A percentile compares a stretch with the other conserved stretches of the same genome.
Evolutionary conservation across 148 eudicot genomes (phyloP).

Genomic region (Cornus controversa): DNA sequence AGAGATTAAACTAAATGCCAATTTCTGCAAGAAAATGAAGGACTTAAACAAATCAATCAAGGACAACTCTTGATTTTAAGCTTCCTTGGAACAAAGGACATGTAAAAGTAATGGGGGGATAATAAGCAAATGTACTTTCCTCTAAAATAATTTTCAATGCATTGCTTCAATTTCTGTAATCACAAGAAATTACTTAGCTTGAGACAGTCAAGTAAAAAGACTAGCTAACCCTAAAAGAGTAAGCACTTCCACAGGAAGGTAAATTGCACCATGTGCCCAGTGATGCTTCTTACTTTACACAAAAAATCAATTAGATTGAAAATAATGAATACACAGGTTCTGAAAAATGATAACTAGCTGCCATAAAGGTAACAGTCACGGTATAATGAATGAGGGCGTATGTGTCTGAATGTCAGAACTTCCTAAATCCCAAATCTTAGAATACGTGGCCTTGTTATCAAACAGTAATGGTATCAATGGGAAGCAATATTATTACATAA

Average conservation of each 20-base stretch:
- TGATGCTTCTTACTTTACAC: neutral
- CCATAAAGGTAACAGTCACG: too few relatives aligned
- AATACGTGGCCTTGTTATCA: too few relatives aligned
- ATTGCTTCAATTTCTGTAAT: neutral
- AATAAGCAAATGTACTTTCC: neutral
- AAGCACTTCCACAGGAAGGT: neutral
- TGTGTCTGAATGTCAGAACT: too few relatives aligned
- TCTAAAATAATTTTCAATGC: neutral
- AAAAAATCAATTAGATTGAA: too few relatives aligned
- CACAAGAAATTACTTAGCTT: neutral
- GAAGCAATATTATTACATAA: too few relatives aligned
- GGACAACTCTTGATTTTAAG: neutral
- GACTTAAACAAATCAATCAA: neutral
- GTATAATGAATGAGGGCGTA: too few relatives aligned
- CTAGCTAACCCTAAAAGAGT: too few relatives aligned
- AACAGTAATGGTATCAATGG: too few relatives aligned
- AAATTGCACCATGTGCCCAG: neutral
- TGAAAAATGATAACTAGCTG: too few relatives aligned
- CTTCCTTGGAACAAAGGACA: neutral
- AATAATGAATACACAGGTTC: too few relatives aligned
- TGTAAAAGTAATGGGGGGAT: neutral
- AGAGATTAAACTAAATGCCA: neutral
- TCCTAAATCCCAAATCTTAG: too few relatives aligned
- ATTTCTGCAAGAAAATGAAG: neutral
- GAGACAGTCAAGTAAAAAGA: neutral